Base-by-base conservation (phyloP, 352 stramenopile species). In the Phytophthora capsici region DNA sequence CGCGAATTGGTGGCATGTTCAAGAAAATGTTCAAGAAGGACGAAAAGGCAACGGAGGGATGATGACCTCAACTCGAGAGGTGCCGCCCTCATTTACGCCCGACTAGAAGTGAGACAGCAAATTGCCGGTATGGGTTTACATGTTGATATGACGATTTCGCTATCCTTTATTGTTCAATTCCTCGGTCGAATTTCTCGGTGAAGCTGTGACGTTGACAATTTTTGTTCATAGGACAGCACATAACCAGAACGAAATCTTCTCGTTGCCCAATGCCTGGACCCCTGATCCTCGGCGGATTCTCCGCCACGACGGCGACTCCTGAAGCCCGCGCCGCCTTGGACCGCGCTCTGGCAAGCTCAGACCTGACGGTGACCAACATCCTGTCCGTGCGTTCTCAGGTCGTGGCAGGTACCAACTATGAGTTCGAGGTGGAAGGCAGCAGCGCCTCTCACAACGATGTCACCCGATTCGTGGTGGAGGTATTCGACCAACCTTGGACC, bases 1-100 rank as follows among this genome's bases (percentile, higher is more conserved):
- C 84, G 16, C 82, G 84, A 8, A 89, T 94, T 38, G 84, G 86
- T 46, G 84, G 86, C 66, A 91, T 93, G 81, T 91, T 94, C 73
- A 94, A 94, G 74, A 94, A 94, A 62, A 94, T 94, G 84, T 94
- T 94, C 80, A 94, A 93, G 78, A 93, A 93, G 67, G 82, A 93
- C 26, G 80, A 87, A 63, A 66, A 78, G 40, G 40, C 32, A 51
- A 23, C 23, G 54, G n/a, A 43, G n/a, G 26, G 36, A 57, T 59
- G 63, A 57, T 26, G 26, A 62, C 44, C 63, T 54, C 28, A 50
- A 54, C 41, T 16, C 10, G 19, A 40, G 32, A 20, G 36, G 28
- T 14, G 8, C 14, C 36, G 10, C 12, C 36, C 10, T 2, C 14
- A 41, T 20, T 41, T 41, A 19, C 36, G 14, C 20, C 19, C 30